Percentiles rank a stretch among this genome's conserved stretches.
Evolutionary conservation across 495 filamentous ascomycete genomes (phyloP).

Genomic region (Daldinia loculata): DNA sequence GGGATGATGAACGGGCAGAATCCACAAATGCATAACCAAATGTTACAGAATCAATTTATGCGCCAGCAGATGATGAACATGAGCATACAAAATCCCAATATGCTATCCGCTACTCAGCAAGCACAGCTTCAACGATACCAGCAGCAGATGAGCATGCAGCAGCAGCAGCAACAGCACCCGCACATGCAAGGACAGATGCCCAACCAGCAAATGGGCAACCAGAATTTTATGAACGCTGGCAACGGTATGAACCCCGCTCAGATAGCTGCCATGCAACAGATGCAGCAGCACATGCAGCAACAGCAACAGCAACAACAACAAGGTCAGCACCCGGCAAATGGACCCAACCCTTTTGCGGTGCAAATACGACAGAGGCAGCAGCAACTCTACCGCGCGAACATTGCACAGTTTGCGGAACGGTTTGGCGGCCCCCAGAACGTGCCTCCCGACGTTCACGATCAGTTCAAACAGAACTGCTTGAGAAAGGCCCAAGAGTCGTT

Average conservation of each 20-base stretch:
- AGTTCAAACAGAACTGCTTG: conserved; percentile 44
- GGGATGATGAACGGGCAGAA: conserved; percentile 50
- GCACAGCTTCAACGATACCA: conserved; percentile 52
- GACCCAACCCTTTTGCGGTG: conserved; percentile 37
- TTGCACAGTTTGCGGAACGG: conserved; percentile 54
- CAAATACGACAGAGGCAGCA: conserved; percentile 45
- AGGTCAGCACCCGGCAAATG: conserved; percentile 14
- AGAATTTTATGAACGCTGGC: conserved; percentile 41
- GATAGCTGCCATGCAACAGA: conserved; percentile 50
- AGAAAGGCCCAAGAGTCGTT: conserved; percentile 40
- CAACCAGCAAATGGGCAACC: conserved; percentile 48
- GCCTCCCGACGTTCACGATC: conserved; percentile 45
- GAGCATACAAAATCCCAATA: conserved; percentile 43
- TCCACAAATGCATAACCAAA: conserved; percentile 39
- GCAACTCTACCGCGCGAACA: conserved; percentile 57
- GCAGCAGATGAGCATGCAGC: conserved; percentile 42
- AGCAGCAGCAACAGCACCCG: conserved; percentile 47
- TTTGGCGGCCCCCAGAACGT: conserved; percentile 49
- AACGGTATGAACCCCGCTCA: conserved; percentile 51
- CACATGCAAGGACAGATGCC: conserved; percentile 50
- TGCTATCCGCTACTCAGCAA: conserved; percentile 51
- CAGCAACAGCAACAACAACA: conserved; percentile 11
- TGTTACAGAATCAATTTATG: conserved; percentile 51
- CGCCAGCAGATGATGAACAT: conserved; percentile 52
- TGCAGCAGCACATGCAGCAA: conserved; percentile 42